Conservation (phyloP, 23 red algal genomes). For the Chondrus crispus region DNA sequence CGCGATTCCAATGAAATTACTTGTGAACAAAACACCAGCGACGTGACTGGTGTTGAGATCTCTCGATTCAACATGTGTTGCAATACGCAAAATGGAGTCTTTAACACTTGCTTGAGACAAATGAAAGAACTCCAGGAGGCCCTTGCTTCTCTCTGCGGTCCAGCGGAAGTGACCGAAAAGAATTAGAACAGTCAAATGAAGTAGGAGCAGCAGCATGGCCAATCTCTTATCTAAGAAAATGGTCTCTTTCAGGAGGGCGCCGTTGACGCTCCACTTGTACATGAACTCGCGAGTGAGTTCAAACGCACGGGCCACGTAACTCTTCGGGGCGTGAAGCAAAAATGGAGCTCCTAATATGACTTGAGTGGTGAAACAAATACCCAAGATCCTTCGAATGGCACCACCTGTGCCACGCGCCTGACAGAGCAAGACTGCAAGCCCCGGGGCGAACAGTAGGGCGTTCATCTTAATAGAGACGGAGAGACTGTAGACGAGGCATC, state of each 20-base stretch:
- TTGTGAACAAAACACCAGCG: slow-evolving; percentile 37
- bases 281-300: slow-evolving; percentile 82
- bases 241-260: slow-evolving; percentile 53
- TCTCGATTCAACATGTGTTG: neutral
- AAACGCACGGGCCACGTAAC: slow-evolving; percentile 85
- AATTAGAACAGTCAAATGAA: slow-evolving; percentile 56
- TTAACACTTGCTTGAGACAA: too few species aligned
- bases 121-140: slow-evolving; percentile 10
- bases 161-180: slow-evolving; percentile 63
- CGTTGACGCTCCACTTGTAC: slow-evolving; percentile 91
- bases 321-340: slow-evolving; percentile 33
- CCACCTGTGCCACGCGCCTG: slow-evolving; percentile 50
- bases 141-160: slow-evolving; percentile 10
- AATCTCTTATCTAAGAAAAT: slow-evolving; percentile 52
- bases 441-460: slow-evolving; percentile 84
- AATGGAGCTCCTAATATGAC: slow-evolving; percentile 63
- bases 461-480: slow-evolving; percentile 95
- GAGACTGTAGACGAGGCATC: slow-evolving; percentile 54
- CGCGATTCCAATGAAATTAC: slow-evolving; percentile 79
- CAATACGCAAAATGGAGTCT: neutral
- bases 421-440: slow-evolving; percentile 62
- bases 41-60: slow-evolving; percentile 24
- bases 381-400: slow-evolving; percentile 21
- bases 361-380: slow-evolving; percentile 42
- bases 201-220: slow-evolving; percentile 43